Base-by-base conservation (phyloP, 805 yeast genomes). In the Candida nemodendra region DNA sequence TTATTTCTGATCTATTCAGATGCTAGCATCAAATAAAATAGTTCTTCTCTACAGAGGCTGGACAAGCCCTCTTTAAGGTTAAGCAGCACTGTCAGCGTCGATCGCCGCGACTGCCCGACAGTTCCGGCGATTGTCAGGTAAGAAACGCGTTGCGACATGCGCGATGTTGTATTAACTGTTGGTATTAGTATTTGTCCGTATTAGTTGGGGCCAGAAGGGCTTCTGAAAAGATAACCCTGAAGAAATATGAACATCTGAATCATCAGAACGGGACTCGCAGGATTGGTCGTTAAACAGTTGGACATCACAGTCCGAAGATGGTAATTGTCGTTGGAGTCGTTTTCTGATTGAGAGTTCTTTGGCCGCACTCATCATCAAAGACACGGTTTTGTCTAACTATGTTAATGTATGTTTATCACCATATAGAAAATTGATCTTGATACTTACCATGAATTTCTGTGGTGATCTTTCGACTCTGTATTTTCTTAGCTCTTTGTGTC, bases 341-440 rank as follows among this genome's bases (percentile, higher is more conserved):
- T 45, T 50, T 9, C 44, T 36, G 3, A 28, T 15, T 4, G 30
- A 16, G 33, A 51, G 31, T 28, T 48, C 51, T 19, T 40, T 40
- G 2, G 60, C 42, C 3, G 64, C 61, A 17, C 40, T 32, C 64
- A 60, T 58, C 62, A 60, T 52, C 33, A 60, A 14, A 2, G 38
- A 27, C 2, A 59, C 42, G 1, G 65, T 60, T 19, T 41, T 39
- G 19, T 50, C 57, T 54, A 30, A 4, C 29, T 4, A 2, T 12
- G 40, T 37, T 31, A 40, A 42, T 28, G 9, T 12, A 3, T 14
- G 18, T 13, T 11, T 21, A 8, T 7, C 11, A 11, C 11, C 11
- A 11, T 6, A 17, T 13, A 11, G 15, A 7, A 6, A 14, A 13
- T 21, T 12, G 27, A 21, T 15, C 16, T n/a, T 7, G 18, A 15